Evolutionary conservation across 306 rosid genomes (phyloP).

Genomic region (Pachyrhizus erosus): DNA sequence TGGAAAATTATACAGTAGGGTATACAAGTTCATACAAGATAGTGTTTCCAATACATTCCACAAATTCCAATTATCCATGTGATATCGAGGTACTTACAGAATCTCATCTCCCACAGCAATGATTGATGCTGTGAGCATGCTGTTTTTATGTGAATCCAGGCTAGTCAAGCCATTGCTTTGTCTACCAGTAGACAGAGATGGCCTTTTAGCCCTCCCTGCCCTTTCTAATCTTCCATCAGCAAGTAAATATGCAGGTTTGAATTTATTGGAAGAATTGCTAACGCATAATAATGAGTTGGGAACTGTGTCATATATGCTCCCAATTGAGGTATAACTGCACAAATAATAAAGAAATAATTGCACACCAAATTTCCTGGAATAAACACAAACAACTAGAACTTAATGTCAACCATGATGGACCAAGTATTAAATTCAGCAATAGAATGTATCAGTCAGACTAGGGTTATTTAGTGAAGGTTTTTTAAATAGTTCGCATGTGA

Average conservation of each 20-base stretch:
- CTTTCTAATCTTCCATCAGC: conserved; percentile 94
- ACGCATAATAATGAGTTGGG: conserved; percentile 78
- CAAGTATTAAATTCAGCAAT: conserved; percentile 30
- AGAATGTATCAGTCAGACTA: not conserved
- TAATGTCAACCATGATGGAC: conserved; percentile 35
- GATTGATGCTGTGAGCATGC: conserved; percentile 75
- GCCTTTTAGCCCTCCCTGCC: conserved; percentile 87
- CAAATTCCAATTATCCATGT: conserved; percentile 31
- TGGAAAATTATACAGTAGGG: conserved; percentile 10
- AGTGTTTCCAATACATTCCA: conserved; percentile 18
- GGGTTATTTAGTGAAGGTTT: not conserved
- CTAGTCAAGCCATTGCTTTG: conserved; percentile 62
- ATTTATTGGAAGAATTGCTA: conserved; percentile 56
- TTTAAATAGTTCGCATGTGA: conserved; percentile 21
- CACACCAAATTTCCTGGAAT: conserved; percentile 31
- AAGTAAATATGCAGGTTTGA: conserved; percentile 90
- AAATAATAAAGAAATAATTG: conserved; percentile 36
- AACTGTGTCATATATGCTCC: conserved; percentile 86
- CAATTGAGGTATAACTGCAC: conserved; percentile 91
- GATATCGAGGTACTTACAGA: conserved; percentile 74
- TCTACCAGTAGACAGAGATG: conserved; percentile 59
- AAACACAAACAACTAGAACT: conserved; percentile 25
- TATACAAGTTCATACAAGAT: conserved; percentile 28
- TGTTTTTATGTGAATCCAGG: conserved; percentile 54
- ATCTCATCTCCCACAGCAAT: conserved; percentile 95